Evolutionary conservation across 306 rosid species (phyloP), one percentile per base, ranked within the genome.

Genomic region (Acacia crassicarpa): DNA sequence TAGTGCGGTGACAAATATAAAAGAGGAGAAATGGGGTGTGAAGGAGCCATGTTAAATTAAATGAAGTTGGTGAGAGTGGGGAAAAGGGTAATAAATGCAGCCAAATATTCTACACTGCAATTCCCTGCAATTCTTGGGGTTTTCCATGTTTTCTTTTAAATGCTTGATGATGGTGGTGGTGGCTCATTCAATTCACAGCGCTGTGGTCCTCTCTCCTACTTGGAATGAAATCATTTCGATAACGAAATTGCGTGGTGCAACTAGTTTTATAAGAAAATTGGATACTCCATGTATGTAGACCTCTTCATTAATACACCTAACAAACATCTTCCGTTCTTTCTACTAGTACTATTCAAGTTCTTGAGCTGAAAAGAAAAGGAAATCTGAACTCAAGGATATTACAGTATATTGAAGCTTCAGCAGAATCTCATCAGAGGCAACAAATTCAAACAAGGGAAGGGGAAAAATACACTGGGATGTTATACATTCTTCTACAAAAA

Each of bases 201-300:
- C 35, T 68, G 95, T 87, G 97, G 97, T 93, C 95, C 95, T 83
- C 4, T 58, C 83, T 86, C 86, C 88, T 86, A 78, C 86, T 87
- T 76, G 87, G 84, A 84, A 83, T 73, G 84, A 87, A 91, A 93
- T 88, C 90, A 90, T 91, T 91, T 90, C 84, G 94, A 88, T 41
- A 88, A 81, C 59, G 95, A 91, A 86, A 87, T 86, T 88, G 88
- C 91, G 85, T 81, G 87, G 67, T 10, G 8, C 41, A 82, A 80
- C 38, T 53, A 77, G 88, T 74, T 16, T 33, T 32, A 6, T 16
- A 14, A 30, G 9, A 14, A 83, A 83, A 23, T 5, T 5, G 72
- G 32, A 33, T 56, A 53, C 82, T 61, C 73, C 80, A 85, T 77
- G 4, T 20, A 66, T 85, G 76, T 77, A 76, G 32, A 82, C 63